phyloP scores from a whole-genome alignment of 148 eudicot species.

The Chenopodium suecicum region DNA sequence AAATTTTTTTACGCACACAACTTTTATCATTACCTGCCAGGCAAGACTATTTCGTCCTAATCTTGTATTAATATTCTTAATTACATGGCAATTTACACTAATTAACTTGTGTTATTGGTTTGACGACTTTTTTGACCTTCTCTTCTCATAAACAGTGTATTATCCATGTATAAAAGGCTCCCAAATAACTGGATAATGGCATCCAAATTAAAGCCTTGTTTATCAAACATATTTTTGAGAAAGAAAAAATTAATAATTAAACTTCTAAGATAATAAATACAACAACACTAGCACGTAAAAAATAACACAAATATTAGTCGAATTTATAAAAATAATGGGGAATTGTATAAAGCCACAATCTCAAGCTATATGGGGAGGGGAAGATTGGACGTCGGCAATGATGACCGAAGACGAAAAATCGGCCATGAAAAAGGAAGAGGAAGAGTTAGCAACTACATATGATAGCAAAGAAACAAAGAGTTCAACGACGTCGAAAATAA shows the following conservation, averaged over 20 bases:
- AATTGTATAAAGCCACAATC: constrained; percentile 29
- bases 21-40: background rate
- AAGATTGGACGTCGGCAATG: constrained; percentile 26
- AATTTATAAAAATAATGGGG: constrained; percentile 14
- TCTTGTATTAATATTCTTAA: background rate
- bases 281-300: too few species aligned
- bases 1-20: background rate
- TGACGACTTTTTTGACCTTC: background rate
- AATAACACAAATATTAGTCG: too few species aligned
- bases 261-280: too few species aligned
- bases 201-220: background rate
- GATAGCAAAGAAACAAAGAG: background rate
- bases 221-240: background rate
- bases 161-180: background rate
- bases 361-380: constrained; percentile 33
- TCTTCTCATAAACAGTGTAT: background rate
- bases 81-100: background rate
- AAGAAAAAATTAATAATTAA: too few species aligned
- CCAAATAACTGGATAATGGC: background rate
- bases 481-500: background rate
- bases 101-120: background rate
- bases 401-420: constrained; percentile 3
- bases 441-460: background rate
- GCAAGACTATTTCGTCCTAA: background rate
- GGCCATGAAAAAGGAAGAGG: constrained; percentile 5